Evolutionary conservation across 139 green algal genomes (phyloP).

Genomic region (Dunaliella primolecta): DNA sequence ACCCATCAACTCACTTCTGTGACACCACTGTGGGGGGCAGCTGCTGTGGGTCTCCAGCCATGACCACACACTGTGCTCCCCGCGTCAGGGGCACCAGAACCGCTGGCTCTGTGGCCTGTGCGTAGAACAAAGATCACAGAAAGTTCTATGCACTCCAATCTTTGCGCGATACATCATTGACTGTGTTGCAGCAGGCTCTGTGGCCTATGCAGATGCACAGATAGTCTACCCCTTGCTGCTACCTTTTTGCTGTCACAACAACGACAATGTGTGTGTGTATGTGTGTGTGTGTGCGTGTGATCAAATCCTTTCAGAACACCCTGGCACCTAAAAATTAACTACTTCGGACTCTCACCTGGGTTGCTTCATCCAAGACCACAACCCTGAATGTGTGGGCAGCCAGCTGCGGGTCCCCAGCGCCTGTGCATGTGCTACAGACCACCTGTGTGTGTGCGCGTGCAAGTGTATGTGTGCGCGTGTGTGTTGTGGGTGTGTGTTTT

Average conservation of each 20-base stretch:
- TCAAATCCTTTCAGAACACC: neutral
- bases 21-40: conserved; percentile 85
- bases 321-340: neutral
- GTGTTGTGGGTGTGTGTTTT: neutral
- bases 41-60: conserved; percentile 90
- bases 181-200: too few relatives aligned
- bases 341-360: too few relatives aligned
- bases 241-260: too few relatives aligned
- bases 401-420: conserved; percentile 52
- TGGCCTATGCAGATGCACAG: too few relatives aligned
- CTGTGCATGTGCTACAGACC: conserved; percentile 56
- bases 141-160: too few relatives aligned
- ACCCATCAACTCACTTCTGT: conserved; percentile 20
- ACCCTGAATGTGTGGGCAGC: conserved; percentile 55
- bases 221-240: too few relatives aligned
- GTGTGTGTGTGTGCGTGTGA: neutral
- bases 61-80: conserved; percentile 75
- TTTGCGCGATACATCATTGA: too few relatives aligned
- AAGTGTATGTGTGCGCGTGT: neutral
- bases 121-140: neutral
- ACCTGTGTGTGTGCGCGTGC: conserved; percentile 43
- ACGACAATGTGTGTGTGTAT: neutral
- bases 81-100: conserved; percentile 79
- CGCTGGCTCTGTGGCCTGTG: conserved; percentile 84
- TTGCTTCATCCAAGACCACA: conserved; percentile 92